phyloP scores from a whole-genome alignment of 2,329 filamentous ascomycete species.

The Scortechinia acanthostroma region DNA sequence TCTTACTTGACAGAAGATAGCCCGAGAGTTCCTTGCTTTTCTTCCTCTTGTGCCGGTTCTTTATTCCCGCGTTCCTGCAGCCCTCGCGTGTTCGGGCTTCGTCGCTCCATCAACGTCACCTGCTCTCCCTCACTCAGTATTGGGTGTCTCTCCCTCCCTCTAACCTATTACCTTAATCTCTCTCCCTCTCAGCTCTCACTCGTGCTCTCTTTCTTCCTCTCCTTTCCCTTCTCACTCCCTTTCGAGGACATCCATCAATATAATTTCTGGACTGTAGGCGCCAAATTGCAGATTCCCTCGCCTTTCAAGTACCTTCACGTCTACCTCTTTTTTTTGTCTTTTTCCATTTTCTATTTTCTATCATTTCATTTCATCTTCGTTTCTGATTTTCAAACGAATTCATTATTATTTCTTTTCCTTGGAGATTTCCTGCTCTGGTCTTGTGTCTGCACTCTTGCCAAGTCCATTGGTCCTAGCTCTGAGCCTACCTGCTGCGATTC shows the following conservation, averaged over 20 bases:
- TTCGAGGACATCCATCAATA: too few relatives aligned
- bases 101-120: not conserved
- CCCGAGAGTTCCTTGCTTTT: too few relatives aligned
- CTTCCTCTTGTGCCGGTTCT: not conserved
- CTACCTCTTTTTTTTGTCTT: not conserved
- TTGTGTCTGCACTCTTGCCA: not conserved
- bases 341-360: too few relatives aligned
- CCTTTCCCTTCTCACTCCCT: too few relatives aligned
- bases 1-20: too few relatives aligned
- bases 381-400: not conserved
- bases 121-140: too few relatives aligned
- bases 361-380: not conserved
- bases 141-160: not conserved
- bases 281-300: too few relatives aligned
- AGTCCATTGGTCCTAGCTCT: not conserved
- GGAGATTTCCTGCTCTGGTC: not conserved
- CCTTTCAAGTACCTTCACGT: too few relatives aligned
- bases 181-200: too few relatives aligned
- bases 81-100: not conserved
- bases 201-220: not conserved
- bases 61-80: not conserved
- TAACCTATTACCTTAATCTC: too few relatives aligned
- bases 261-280: not conserved
- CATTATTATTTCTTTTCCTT: not conserved
- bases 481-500: not conserved